A percentile compares a stretch with the other conserved stretches of the same genome.
phyloP scores from a whole-genome alignment of 2,329 filamentous ascomycete species.

The Thelonectria rubi region DNA sequence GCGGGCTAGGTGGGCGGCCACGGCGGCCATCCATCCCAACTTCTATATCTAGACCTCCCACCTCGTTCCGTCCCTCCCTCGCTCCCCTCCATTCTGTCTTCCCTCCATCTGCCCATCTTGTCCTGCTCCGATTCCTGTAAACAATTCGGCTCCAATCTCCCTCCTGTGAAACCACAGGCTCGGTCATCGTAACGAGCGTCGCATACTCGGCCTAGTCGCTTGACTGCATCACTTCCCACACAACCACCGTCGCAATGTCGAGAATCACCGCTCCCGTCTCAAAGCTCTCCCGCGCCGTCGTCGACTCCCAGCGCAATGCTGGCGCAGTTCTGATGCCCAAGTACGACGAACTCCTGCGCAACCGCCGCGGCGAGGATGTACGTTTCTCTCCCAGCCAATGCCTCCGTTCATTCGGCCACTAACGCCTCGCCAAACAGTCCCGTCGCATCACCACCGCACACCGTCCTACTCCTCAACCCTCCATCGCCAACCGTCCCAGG shows the following conservation, averaged over 20 bases:
- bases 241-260: conserved; percentile 51
- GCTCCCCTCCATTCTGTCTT: background rate
- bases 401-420: conserved; percentile 16
- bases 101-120: conserved; percentile 2
- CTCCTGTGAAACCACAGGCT: conserved; percentile 1
- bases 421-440: conserved; percentile 40
- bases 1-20: background rate
- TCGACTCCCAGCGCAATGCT: conserved; percentile 53
- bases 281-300: conserved; percentile 59
- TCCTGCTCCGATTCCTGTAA: background rate
- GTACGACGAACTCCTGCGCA: conserved; percentile 57
- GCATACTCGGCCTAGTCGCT: background rate
- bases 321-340: conserved; percentile 56
- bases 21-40: conserved; percentile 2
- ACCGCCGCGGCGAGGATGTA: conserved; percentile 44
- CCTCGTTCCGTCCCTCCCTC: conserved; percentile 2
- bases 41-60: conserved; percentile 22
- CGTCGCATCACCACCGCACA: conserved; percentile 58
- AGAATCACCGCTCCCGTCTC: conserved; percentile 59
- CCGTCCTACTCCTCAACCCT: conserved; percentile 57
- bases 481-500: conserved; percentile 56
- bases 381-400: background rate
- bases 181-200: background rate
- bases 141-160: background rate
- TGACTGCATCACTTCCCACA: background rate